Evolutionary conservation across 2,329 filamentous ascomycete species (phyloP), one percentile per base, ranked within the genome.

Genomic region (Beauveria varroae): DNA sequence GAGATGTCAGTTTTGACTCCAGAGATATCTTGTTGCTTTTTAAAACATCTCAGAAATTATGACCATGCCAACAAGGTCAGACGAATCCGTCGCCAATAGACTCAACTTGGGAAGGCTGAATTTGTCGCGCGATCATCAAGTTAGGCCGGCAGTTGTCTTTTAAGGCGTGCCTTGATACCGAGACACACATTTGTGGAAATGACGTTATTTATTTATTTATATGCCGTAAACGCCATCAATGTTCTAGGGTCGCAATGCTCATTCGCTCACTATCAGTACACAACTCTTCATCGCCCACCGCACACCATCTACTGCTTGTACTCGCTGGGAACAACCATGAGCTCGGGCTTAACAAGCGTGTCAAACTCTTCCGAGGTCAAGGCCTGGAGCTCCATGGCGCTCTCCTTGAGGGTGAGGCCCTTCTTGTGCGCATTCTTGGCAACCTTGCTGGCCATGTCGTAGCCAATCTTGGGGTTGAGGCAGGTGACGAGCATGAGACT

Each of bases 371-470:
- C 90, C 72, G 88, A 86, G 66, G 87, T 93, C 67, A 98, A 80
- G 51, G 92, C 93, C 68, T 96, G 85, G 67, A 99, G 84, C 81
- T 98, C 91, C 82, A 98, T 86, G 22, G 95, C 93, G 71, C 89
- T 93, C 79, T 96, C 80, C 83, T 97, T 97, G 63, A 99, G 84
- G 26, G 92, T 97, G 57, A 93, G 78, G 40, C 92, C 92, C 86
- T 98, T 98, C 86, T 97, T 97, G 81, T 99, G 95, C 18, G 95
- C 95, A 73, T 99, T 96, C 87, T 97, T 97, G 71, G 93, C 93
- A 26, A 96, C 93, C 82, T 96, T 96, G 77, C 88, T 92, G 57
- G 93, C 93, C 90, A 96, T 96, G 74, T 97, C 93, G 77, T 97
- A 96, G 63, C 93, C 93, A 73, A 98, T 97, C 76, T 96, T 91